Conservation (phyloP, 345 rosid genomes). For the Aurinia saxatilis region DNA sequence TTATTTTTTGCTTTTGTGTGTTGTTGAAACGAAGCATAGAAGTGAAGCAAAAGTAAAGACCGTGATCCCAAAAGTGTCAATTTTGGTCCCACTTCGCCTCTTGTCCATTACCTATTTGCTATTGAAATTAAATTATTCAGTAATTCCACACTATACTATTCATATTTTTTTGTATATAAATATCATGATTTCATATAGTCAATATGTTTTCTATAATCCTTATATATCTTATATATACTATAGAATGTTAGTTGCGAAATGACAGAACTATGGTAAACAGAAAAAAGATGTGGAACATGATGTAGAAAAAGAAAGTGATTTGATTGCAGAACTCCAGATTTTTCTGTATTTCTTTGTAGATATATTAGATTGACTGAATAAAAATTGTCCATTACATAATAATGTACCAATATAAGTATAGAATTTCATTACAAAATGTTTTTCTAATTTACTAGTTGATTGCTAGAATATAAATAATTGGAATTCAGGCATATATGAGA, state of each 20-base stretch:
- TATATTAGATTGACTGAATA: too few relatives aligned
- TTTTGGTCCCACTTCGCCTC: slow-evolving; percentile 48
- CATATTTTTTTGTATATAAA: background rate
- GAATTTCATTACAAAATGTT: background rate
- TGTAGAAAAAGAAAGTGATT: background rate
- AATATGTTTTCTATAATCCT: background rate
- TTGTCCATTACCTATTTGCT: slow-evolving; percentile 27
- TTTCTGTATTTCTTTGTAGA: background rate
- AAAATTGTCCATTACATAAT: background rate
- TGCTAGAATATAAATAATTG: background rate
- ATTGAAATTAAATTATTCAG: slow-evolving; percentile 2
- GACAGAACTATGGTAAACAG: background rate
- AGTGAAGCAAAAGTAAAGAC: slow-evolving; percentile 87
- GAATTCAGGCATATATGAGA: background rate
- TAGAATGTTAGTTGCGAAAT: background rate
- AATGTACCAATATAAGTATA: background rate
- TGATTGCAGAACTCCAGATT: background rate
- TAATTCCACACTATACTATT: background rate
- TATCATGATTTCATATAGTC: background rate
- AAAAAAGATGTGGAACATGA: background rate
- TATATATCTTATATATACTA: background rate
- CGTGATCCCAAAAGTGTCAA: slow-evolving; percentile 58
- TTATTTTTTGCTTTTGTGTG: slow-evolving; percentile 19
- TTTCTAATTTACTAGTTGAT: slow-evolving; percentile 3
- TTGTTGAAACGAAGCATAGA: slow-evolving; percentile 49